These are phyloP conservation scores for Pichia deserticola DNA, from an alignment of 805 yeast species.

Conservation along the genomic window DNA sequence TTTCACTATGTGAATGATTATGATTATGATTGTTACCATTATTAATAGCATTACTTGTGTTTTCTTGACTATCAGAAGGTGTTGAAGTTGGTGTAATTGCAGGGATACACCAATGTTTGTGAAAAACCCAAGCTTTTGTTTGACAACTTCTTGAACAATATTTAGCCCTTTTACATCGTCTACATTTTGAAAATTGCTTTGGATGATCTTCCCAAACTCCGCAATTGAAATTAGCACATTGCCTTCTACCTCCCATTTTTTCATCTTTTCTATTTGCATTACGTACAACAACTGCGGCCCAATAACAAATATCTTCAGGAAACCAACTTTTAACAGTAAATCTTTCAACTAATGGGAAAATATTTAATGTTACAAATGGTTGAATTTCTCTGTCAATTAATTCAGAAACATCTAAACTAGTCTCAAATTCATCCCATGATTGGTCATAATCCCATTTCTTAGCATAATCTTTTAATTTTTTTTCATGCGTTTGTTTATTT, in stretches of 20 bases:
- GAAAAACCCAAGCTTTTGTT: conserved; percentile 84
- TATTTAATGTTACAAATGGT: conserved; percentile 48
- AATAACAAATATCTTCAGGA: conserved; percentile 77
- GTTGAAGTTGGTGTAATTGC: conserved; percentile 3
- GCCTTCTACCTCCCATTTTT: conserved; percentile 78
- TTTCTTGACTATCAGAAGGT: neutral
- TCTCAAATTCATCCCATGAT: conserved; percentile 29
- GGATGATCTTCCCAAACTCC: conserved; percentile 92
- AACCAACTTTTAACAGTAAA: conserved; percentile 63
- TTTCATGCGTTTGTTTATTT: conserved; percentile 22
- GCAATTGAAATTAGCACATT: conserved; percentile 89
- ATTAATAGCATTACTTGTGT: neutral
- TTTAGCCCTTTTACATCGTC: conserved; percentile 90
- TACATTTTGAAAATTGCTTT: conserved; percentile 88
- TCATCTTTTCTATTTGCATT: conserved; percentile 93
- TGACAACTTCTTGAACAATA: conserved; percentile 93
- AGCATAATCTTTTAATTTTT: conserved; percentile 20
- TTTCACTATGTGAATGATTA: no score
- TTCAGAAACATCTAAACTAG: conserved; percentile 19
- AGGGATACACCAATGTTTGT: conserved; percentile 83
- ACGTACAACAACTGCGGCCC: conserved; percentile 98
- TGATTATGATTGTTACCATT: no score
- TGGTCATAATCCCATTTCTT: conserved; percentile 39
- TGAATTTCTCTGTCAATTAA: conserved; percentile 25
- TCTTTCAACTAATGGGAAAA: conserved; percentile 88